A percentile compares a stretch with the other conserved stretches of the same genome.
phyloP scores from a whole-genome alignment of 2,329 filamentous ascomycete genomes.

The Penicillium sp. region DNA sequence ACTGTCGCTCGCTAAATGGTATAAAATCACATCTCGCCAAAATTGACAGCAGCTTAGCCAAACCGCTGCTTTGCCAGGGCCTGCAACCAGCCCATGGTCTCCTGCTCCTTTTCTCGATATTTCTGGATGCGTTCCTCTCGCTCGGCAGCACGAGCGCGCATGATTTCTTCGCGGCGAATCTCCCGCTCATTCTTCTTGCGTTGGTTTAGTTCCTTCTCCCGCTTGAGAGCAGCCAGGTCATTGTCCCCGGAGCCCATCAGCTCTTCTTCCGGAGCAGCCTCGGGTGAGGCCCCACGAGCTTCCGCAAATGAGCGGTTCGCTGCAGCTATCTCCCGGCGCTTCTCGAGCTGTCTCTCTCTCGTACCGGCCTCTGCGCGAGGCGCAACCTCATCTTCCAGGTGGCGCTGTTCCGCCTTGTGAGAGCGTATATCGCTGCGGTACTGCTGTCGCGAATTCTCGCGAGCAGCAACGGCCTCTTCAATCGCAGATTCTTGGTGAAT shows the following conservation, averaged over 20 bases:
- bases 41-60: slow-evolving; percentile 40
- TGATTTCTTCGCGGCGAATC: slow-evolving; percentile 71
- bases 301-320: slow-evolving; percentile 65
- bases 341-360: slow-evolving; percentile 79
- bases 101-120: slow-evolving; percentile 71
- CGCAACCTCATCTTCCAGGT: slow-evolving; percentile 62
- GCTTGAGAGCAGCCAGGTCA: slow-evolving; percentile 59
- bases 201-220: slow-evolving; percentile 59
- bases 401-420: slow-evolving; percentile 32
- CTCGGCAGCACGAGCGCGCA: slow-evolving; percentile 69
- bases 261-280: slow-evolving; percentile 65
- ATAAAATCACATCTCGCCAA: not conserved
- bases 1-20: not conserved
- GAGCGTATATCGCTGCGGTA: slow-evolving; percentile 51
- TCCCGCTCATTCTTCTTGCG: slow-evolving; percentile 79
- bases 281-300: slow-evolving; percentile 56
- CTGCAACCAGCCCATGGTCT: slow-evolving; percentile 75
- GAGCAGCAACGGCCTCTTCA: slow-evolving; percentile 28
- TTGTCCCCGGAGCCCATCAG: slow-evolving; percentile 65
- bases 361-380: slow-evolving; percentile 80
- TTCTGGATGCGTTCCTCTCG: slow-evolving; percentile 68
- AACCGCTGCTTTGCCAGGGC: slow-evolving; percentile 74
- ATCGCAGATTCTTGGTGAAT: slow-evolving; percentile 25
- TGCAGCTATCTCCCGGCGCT: slow-evolving; percentile 66
- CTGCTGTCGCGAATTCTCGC: slow-evolving; percentile 28